Evolutionary conservation across 2,329 filamentous ascomycete genomes (phyloP).

Genomic region (Cryphonectria nitschkei): DNA sequence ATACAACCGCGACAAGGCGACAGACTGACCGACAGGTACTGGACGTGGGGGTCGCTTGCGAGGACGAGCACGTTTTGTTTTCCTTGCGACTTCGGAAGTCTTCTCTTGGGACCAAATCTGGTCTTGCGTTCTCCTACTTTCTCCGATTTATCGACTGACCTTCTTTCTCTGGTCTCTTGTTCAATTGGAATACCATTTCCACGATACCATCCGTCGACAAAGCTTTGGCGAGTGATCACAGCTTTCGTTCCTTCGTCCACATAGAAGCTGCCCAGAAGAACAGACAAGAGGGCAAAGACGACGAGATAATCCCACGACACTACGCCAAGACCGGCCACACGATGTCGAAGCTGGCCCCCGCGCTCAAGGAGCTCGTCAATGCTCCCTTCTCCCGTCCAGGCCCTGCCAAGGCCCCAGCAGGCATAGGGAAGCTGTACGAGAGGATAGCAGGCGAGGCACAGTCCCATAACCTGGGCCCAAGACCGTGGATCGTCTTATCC

Average conservation of each 20-base stretch:
- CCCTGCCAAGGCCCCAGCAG: constrained; percentile 64
- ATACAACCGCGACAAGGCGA: neutral
- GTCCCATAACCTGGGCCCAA: constrained; percentile 62
- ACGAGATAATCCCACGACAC: constrained; percentile 1
- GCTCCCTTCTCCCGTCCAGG: constrained; percentile 68
- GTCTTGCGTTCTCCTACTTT: neutral
- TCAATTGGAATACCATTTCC: neutral
- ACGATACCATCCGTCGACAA: neutral
- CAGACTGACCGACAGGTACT: neutral
- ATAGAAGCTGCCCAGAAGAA: neutral
- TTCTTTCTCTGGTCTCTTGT: neutral
- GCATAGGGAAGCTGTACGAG: constrained; percentile 67
- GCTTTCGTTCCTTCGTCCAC: neutral
- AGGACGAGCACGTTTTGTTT: neutral
- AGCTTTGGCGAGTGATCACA: neutral
- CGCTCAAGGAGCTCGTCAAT: constrained; percentile 75
- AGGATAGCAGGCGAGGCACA: constrained; percentile 66
- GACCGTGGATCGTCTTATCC: constrained; percentile 70
- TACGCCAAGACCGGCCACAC: constrained; percentile 27
- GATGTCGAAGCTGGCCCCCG: constrained; percentile 75
- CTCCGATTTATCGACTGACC: neutral
- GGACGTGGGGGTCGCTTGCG: neutral
- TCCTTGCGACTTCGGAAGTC: constrained; percentile 2
- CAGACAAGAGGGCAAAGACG: neutral
- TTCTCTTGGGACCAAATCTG: neutral